Base-by-base conservation (phyloP, 75 land plant species). In the Azolla pinnata region DNA sequence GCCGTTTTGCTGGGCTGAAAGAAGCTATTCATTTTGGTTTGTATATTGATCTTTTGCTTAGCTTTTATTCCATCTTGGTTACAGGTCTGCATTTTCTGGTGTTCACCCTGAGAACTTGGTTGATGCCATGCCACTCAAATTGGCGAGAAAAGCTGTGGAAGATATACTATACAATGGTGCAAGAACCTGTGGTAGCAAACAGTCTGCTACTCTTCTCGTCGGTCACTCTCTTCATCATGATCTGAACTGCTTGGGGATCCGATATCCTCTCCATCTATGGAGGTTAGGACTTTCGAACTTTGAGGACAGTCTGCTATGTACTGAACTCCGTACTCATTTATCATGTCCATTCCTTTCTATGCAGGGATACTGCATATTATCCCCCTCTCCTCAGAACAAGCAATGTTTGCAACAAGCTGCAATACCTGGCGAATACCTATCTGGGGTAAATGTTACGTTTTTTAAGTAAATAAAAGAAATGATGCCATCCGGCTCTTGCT, bases 291-390 rank as follows among this genome's bases (percentile, higher is more conserved):
- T 20, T n/a, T n/a, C n/a, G n/a, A n/a, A n/a, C n/a, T n/a, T n/a
- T n/a, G n/a, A n/a, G n/a, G n/a, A n/a, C n/a, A n/a, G n/a, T n/a
- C n/a, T n/a, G n/a, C n/a, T n/a, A n/a, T n/a, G n/a, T n/a, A n/a
- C n/a, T n/a, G n/a, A n/a, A n/a, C n/a, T n/a, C n/a, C n/a, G n/a
- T n/a, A n/a, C n/a, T n/a, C n/a, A n/a, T n/a, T n/a, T n/a, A n/a
- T n/a, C n/a, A n/a, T n/a, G n/a, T n/a, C n/a, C n/a, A n/a, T n/a
- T n/a, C n/a, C n/a, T n/a, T 49, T 33, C 35, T 40, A 10, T 35
- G 44, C 76, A 86, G 97, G 79, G 97, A 90, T 59, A 87, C 83
- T 40, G 85, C 91, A 10, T 83, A 68, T 27, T 90, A 90, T 67
- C 85, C 81, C 16, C 88, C 90, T 50, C 53, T 90, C 42, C 67